Base-by-base conservation (phyloP, 176 grass and related monocot species). In the Phyllostachys edulis region DNA sequence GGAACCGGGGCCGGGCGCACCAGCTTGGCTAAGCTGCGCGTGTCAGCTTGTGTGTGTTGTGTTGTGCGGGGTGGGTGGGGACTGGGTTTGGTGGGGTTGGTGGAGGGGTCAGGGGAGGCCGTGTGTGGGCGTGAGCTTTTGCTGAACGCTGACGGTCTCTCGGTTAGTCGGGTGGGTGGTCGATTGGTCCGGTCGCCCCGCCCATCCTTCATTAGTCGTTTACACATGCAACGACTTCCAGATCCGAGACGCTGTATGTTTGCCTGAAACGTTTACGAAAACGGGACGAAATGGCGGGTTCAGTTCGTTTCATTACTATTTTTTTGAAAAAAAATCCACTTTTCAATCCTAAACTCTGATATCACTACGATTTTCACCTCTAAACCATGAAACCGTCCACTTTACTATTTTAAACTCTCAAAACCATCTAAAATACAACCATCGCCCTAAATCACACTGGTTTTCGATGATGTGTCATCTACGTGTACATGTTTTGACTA, bases 61-160 rank as follows among this genome's bases (percentile, higher is more conserved):
- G 78, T 47, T 64, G 86, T 66, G 32, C 50, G 74, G 78, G 83
- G 54, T 17, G 57, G 52, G 51, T 68, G 82, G 23, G 63, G 75
- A 41, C 20, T 26, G 76, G 18, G 40, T 75, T 78, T 74, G 82
- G 79, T 78, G 63, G 83, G 88, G 82, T 76, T 85, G 82, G 82
- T 81, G 13, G 71, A 14, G 10, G 32, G 32, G 32, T 34, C 32
- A 34, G 32, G 37, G 18, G 76, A 54, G 20, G 20, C 5, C 18
- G 75, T 78, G 76, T 80, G 87, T 80, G 69, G 76, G 85, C 76
- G 69, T 18, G 29, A 38, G 65, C 55, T 9, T 15, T 32, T 46
- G 34, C 76, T 9, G 6, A 7, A 7, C 36, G 13, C 23, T n/a
- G n/a, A n/a, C 18, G 44, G 3, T 65, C 59, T 52, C 39, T 63